Conservation (phyloP, 2,329 filamentous ascomycete genomes). For the Aspergillus cejpii region DNA sequence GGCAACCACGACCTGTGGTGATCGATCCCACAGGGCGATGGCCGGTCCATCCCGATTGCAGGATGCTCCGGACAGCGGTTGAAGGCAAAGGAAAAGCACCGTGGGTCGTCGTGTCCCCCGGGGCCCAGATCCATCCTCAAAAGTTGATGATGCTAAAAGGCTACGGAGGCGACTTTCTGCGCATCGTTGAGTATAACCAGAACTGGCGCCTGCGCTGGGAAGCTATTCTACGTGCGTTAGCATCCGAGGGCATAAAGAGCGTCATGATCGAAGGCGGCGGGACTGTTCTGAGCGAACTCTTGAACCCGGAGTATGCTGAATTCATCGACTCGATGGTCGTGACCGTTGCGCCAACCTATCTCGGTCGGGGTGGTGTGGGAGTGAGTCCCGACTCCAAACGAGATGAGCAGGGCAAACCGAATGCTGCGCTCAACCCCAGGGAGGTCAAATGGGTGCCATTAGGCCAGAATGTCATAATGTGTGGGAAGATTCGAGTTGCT, state of each 20-base stretch:
- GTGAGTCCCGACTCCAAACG: conserved; percentile 61
- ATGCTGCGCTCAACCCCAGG: conserved; percentile 58
- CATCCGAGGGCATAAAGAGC: conserved; percentile 58
- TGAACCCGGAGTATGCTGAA: conserved; percentile 55
- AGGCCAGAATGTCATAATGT: conserved; percentile 76
- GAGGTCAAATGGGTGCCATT: conserved; percentile 69
- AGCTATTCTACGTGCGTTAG: conserved; percentile 55
- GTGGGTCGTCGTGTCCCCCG: conserved; percentile 57
- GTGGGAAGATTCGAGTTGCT: conserved; percentile 51
- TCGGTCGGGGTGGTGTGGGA: conserved; percentile 75
- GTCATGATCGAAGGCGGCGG: conserved; percentile 92
- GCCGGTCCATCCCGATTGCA: conserved; percentile 54
- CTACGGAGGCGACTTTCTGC: conserved; percentile 44
- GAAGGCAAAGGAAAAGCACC: conserved; percentile 64
- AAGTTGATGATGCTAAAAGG: conserved; percentile 43
- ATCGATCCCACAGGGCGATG: conserved; percentile 74
- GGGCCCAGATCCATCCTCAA: conserved; percentile 41
- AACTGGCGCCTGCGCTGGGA: conserved; percentile 55
- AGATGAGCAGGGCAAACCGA: conserved; percentile 46
- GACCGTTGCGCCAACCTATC: conserved; percentile 82
- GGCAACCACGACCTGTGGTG: conserved; percentile 73
- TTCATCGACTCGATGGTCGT: conserved; percentile 73
- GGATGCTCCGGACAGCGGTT: conserved; percentile 59
- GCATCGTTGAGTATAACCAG: conserved; percentile 34
- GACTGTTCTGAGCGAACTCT: conserved; percentile 70